A percentile compares a stretch with the other conserved stretches of the same genome.
phyloP scores from a whole-genome alignment of 805 yeast genomes.

The Nadsonia fulvescens region DNA sequence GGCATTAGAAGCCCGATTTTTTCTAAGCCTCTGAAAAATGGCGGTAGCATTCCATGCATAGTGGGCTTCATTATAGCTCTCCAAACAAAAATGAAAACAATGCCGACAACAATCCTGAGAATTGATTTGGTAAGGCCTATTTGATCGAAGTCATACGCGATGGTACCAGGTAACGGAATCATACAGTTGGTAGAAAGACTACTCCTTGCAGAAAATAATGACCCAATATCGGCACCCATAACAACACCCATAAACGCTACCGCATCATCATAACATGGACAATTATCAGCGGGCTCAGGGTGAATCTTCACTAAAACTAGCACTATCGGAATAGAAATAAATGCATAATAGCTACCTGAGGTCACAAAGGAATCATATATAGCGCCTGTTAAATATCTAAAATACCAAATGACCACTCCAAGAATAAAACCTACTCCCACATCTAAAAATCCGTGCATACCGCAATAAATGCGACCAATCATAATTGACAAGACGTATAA shows the following conservation, averaged over 20 bases:
- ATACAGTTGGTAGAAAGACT: no score
- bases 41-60: slow-evolving; percentile 38
- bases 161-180: slow-evolving; percentile 8
- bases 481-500: slow-evolving; percentile 48
- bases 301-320: slow-evolving; percentile 45
- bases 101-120: slow-evolving; percentile 43
- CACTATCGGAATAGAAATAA: slow-evolving; percentile 19
- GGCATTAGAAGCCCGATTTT: slow-evolving; percentile 23
- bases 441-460: slow-evolving; percentile 92
- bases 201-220: slow-evolving; percentile 25
- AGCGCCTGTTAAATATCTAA: slow-evolving; percentile 25
- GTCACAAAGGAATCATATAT: slow-evolving; percentile 29
- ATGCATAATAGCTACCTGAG: slow-evolving; percentile 4
- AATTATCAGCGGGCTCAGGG: slow-evolving; percentile 74
- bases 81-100: slow-evolving; percentile 50
- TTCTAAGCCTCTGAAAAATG: slow-evolving; percentile 29
- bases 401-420: slow-evolving; percentile 37
- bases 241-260: slow-evolving; percentile 86
- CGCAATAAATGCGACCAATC: slow-evolving; percentile 78
- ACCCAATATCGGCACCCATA: slow-evolving; percentile 52
- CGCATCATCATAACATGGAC: slow-evolving; percentile 92
- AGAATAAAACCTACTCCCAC: slow-evolving; percentile 43
- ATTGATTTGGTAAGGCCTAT: slow-evolving; percentile 17
- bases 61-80: slow-evolving; percentile 53
- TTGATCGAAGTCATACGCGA: slow-evolving; percentile 8